Conservation (phyloP, 192 early-diverging fungal species). For the Backusella morwellensis region DNA sequence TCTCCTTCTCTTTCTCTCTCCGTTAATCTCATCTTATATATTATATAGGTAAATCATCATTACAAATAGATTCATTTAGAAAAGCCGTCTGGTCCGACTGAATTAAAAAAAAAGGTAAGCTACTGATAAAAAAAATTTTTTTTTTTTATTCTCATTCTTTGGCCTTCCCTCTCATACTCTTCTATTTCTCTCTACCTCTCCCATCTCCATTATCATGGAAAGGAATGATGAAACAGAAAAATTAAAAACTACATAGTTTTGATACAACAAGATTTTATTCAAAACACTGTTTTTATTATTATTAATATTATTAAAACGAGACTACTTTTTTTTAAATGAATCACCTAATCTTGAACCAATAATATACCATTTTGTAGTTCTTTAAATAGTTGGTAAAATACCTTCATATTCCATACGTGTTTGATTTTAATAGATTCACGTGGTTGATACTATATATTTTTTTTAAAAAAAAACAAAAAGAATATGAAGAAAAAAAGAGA, state of each 20-base stretch:
- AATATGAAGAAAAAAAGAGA: no score
- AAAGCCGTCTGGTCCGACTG: no score
- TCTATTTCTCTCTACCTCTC: neutral
- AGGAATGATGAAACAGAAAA: neutral
- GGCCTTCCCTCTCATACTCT: neutral
- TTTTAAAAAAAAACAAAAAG: no score
- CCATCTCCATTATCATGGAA: neutral
- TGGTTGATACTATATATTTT: no score
- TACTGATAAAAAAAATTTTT: neutral
- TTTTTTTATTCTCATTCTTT: neutral
- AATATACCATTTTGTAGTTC: neutral
- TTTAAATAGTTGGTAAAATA: no score
- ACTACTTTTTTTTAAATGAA: neutral
- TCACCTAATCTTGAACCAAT: neutral
- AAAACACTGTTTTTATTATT: neutral
- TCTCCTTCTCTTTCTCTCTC: neutral
- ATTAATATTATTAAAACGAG: neutral
- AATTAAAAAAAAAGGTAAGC: neutral
- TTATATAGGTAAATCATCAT: neutral
- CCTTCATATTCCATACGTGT: no score
- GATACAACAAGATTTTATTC: no score
- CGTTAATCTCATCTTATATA: neutral
- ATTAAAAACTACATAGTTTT: no score
- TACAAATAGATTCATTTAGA: no score
- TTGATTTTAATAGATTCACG: no score